Evolutionary conservation across 2,329 filamentous ascomycete species (phyloP), one percentile per base, ranked within the genome.

Genomic region (Colletotrichum gigasporum): DNA sequence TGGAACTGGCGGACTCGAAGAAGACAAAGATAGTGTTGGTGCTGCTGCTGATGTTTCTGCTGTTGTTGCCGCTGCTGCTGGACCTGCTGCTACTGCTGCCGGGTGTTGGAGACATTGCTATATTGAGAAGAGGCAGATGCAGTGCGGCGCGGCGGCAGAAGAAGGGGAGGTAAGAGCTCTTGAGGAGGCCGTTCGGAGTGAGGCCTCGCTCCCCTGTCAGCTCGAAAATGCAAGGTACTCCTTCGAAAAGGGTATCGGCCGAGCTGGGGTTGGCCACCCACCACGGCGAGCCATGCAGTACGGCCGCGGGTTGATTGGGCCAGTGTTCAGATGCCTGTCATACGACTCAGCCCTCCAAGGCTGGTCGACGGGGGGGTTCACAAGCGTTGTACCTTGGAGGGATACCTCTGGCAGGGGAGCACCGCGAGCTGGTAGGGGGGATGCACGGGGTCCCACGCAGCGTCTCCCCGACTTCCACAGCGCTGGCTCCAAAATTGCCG

Each of bases 51-150:
- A n/a, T n/a, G n/a, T n/a, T n/a, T n/a, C n/a, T n/a, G n/a, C n/a
- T n/a, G n/a, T n/a, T n/a, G n/a, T n/a, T n/a, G n/a, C n/a, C n/a
- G n/a, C n/a, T n/a, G n/a, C n/a, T n/a, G n/a, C n/a, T n/a, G n/a
- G n/a, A n/a, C n/a, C n/a, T 64, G 47, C 14, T 61, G 47, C 42
- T 60, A 42, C 48, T 51, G 48, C 45, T 64, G 66, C 70, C 71
- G 72, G 72, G 74, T 16, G 63, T 58, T 72, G 72, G 73, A 73
- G 72, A 71, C 76, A 77, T 76, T 78, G 75, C 76, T 78, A 78
- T 77, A 78, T 78, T 77, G 71, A 78, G 76, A 75, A 58, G 57
- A 60, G 61, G 41, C 45, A 59, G 53, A 66, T 26, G 64, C 54
- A 54, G 35, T 14, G 28, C 34, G 58, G 48, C 42, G 71, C 55